A percentile compares a stretch with the other conserved stretches of the same genome.
phyloP scores from a whole-genome alignment of 306 rosid genomes.

The Trifolium dubium region DNA sequence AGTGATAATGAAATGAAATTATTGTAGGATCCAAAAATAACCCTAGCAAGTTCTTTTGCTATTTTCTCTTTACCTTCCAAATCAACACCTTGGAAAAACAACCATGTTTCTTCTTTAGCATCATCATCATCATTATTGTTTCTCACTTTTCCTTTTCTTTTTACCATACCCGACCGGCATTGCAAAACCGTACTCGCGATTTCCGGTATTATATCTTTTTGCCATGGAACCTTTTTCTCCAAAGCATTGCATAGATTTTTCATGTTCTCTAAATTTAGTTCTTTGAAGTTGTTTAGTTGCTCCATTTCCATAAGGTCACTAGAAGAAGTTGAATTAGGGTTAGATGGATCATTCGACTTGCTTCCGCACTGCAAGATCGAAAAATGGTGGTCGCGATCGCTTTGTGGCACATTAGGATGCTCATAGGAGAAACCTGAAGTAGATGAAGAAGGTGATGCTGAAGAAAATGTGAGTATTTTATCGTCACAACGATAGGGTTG shows the following conservation, averaged over 20 bases:
- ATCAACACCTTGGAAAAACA: conserved; percentile 89
- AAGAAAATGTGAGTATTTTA: conserved; percentile 63
- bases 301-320: conserved; percentile 75
- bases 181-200: conserved; percentile 72
- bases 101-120: conserved; percentile 87
- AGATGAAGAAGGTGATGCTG: conserved; percentile 72
- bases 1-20: conserved; percentile 62
- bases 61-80: conserved; percentile 68
- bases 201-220: conserved; percentile 67
- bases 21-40: conserved; percentile 70
- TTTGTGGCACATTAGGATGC: conserved; percentile 15
- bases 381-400: conserved; percentile 43
- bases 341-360: conserved; percentile 50
- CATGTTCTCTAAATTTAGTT: conserved; percentile 65
- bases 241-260: conserved; percentile 69
- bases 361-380: conserved; percentile 48
- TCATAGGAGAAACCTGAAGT: conserved; percentile 71
- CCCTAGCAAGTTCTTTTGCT: conserved; percentile 71
- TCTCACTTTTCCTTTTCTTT: conserved; percentile 63
- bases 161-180: conserved; percentile 73
- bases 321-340: conserved; percentile 71
- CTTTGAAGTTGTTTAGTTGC: conserved; percentile 62
- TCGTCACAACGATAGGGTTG: conserved; percentile 61
- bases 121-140: conserved; percentile 35
- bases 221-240: conserved; percentile 86